Percentiles rank a stretch among this genome's conserved stretches.
Conservation (phyloP, 1,284 basidiomycete genomes). For the Laetiporus sulphureus region DNA sequence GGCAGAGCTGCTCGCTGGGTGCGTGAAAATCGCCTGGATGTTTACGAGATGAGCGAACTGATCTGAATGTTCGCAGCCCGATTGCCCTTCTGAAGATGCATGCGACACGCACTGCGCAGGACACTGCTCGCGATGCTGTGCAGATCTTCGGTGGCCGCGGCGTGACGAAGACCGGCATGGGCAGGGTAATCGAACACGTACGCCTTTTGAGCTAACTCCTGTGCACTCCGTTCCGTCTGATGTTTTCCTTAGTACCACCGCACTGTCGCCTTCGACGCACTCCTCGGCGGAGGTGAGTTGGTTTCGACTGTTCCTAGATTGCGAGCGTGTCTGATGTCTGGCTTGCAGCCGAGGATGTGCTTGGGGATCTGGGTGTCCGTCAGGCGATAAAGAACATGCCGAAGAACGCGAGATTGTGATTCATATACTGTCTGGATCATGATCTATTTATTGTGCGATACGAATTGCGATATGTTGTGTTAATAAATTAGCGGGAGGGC, state of each 20-base stretch:
- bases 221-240: constrained; percentile 1
- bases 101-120: constrained; percentile 24
- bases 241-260: constrained; percentile 46
- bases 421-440: not conserved
- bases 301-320: too few relatives aligned
- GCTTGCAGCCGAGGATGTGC: constrained; percentile 54
- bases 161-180: constrained; percentile 51
- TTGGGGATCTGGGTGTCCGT: constrained; percentile 64
- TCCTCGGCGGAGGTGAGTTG: constrained; percentile 55
- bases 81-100: constrained; percentile 28
- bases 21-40: constrained; percentile 4
- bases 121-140: constrained; percentile 38
- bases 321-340: too few relatives aligned
- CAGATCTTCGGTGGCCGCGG: constrained; percentile 50
- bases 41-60: not conserved
- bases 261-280: constrained; percentile 58
- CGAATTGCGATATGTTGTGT: not conserved
- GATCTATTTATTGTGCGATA: too few relatives aligned
- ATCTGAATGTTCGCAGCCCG: constrained; percentile 12
- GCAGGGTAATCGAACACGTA: constrained; percentile 54
- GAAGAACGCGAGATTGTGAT: constrained; percentile 46
- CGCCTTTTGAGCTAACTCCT: constrained; percentile 7
- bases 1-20: constrained; percentile 35
- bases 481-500: not conserved
- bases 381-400: constrained; percentile 64